Evolutionary conservation across 2,329 filamentous ascomycete species (phyloP).

Genomic region (Trichoderma pleuroti): DNA sequence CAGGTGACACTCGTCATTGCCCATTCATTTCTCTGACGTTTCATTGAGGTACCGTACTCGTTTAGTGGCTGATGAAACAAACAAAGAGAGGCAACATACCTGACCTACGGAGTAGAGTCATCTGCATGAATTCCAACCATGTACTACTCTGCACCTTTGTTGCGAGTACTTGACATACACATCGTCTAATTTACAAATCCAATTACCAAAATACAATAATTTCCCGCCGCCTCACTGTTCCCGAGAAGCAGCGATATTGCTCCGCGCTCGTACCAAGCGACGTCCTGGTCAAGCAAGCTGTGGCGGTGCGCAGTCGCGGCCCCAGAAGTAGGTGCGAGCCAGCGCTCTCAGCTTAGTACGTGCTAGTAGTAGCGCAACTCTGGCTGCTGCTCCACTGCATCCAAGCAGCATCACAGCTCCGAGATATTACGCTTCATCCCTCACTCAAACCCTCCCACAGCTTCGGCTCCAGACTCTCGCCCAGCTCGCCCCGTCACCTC

Average conservation of each 20-base stretch:
- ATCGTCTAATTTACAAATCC: not conserved
- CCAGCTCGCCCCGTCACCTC: not conserved
- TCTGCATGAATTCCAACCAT: not conserved
- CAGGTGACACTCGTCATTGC: slow-evolving; percentile 22
- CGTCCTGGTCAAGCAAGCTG: not conserved
- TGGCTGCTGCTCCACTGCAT: not conserved
- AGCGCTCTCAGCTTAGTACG: not conserved
- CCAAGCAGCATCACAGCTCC: slow-evolving; percentile 16
- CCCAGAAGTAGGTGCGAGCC: slow-evolving; percentile 13
- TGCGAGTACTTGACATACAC: not conserved
- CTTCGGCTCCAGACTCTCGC: not conserved
- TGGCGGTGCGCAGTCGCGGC: slow-evolving; percentile 15
- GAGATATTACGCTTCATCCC: slow-evolving; percentile 15
- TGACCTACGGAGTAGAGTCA: not conserved
- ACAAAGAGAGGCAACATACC: not conserved
- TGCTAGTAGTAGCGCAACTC: slow-evolving; percentile 7
- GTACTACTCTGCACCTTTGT: not conserved
- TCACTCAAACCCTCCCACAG: not conserved
- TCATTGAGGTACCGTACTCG: not conserved
- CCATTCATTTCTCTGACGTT: not conserved
- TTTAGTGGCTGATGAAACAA: not conserved
- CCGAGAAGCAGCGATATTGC: not conserved
- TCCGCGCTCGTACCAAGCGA: not conserved
- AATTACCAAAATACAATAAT: not conserved
- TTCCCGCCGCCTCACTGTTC: not conserved